Evolutionary conservation across 257 asterid genomes (phyloP).

Genomic region (Solanum ossicruentum): DNA sequence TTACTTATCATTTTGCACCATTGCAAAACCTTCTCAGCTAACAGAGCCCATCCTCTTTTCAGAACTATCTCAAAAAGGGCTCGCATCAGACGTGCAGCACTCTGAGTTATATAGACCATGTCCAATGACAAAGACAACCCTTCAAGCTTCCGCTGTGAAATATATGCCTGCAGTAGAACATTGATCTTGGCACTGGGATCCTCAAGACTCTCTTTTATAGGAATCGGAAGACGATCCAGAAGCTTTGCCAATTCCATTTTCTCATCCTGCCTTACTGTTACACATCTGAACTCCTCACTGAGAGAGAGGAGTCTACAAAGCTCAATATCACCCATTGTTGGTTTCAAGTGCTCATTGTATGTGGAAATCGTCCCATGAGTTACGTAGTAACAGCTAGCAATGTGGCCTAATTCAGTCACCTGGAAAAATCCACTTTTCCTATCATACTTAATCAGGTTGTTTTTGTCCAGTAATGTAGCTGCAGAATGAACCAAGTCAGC

Average conservation of each 20-base stretch:
- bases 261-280: slow-evolving; percentile 31
- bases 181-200: slow-evolving; percentile 34
- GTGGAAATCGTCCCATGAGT: slow-evolving; percentile 28
- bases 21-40: slow-evolving; percentile 27
- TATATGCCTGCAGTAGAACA: slow-evolving; percentile 26
- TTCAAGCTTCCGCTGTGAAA: slow-evolving; percentile 30
- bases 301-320: slow-evolving; percentile 31
- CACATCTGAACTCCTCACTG: slow-evolving; percentile 31
- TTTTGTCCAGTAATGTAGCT: slow-evolving; percentile 23
- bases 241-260: slow-evolving; percentile 30
- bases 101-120: slow-evolving; percentile 34
- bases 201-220: slow-evolving; percentile 29
- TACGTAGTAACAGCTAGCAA: slow-evolving; percentile 29
- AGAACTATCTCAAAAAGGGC: slow-evolving; percentile 27
- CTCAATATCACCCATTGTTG: slow-evolving; percentile 32
- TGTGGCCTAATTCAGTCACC: slow-evolving; percentile 34
- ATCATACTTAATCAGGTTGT: slow-evolving; percentile 25
- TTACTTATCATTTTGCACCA: slow-evolving; percentile 33
- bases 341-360: slow-evolving; percentile 27
- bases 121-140: slow-evolving; percentile 29
- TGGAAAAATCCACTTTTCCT: slow-evolving; percentile 35
- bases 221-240: slow-evolving; percentile 23
- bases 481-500: slow-evolving; percentile 34
- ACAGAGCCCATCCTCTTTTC: slow-evolving; percentile 27
- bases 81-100: slow-evolving; percentile 31